A percentile compares a stretch with the other conserved stretches of the same genome.
Evolutionary conservation across 2,329 filamentous ascomycete species (phyloP).

Genomic region (Emmonsiellopsis sp.): DNA sequence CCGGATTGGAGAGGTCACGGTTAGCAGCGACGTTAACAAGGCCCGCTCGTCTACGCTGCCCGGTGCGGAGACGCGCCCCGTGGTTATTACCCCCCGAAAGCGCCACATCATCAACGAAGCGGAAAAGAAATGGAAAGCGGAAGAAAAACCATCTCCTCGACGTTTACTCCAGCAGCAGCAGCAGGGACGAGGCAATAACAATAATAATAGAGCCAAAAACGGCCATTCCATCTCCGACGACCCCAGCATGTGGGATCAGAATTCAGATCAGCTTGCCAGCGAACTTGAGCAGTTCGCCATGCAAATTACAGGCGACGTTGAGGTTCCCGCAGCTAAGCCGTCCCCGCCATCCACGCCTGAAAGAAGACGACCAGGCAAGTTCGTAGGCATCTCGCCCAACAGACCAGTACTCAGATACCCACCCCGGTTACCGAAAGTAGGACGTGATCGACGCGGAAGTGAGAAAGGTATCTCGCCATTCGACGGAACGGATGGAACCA

Average conservation of each 20-base stretch:
- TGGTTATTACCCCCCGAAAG: conserved; percentile 21
- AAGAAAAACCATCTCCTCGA: conserved; percentile 16
- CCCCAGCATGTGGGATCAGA: conserved; percentile 33
- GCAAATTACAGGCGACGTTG: conserved; percentile 28
- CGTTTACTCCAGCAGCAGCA: conserved; percentile 5
- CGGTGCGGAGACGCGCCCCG: background rate
- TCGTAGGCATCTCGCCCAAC: conserved; percentile 9
- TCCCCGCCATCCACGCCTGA: background rate
- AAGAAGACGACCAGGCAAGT: background rate
- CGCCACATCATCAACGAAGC: conserved; percentile 33
- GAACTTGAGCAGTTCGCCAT: conserved; percentile 36
- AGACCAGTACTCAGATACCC: conserved; percentile 28
- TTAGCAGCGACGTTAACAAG: conserved; percentile 5
- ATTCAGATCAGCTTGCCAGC: conserved; percentile 33
- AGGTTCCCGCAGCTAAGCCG: background rate
- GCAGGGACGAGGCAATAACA: conserved; percentile 1
- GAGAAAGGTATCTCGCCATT: background rate
- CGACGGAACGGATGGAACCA: background rate
- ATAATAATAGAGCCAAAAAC: conserved; percentile 8
- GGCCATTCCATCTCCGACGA: conserved; percentile 29
- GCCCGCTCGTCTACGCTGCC: background rate
- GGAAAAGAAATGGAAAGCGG: conserved; percentile 29
- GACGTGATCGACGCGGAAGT: background rate
- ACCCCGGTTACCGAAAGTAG: conserved; percentile 23
- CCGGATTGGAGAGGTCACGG: conserved; percentile 9